Evolutionary conservation across 2,329 filamentous ascomycete genomes (phyloP).

Genomic region (Teratosphaeriaceae sp.): DNA sequence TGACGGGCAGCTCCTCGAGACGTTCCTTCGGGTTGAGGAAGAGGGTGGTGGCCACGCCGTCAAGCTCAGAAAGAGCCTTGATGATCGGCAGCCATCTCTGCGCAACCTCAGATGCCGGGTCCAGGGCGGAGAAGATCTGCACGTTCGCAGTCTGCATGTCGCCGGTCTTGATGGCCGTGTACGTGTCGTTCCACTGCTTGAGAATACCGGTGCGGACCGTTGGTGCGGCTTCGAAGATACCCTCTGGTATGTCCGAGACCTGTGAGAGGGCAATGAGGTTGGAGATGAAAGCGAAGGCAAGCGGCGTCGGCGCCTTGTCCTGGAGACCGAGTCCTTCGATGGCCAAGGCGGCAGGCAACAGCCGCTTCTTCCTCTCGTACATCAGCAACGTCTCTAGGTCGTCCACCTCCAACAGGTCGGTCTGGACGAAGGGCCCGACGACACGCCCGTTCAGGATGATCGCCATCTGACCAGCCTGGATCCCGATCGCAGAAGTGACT

Average conservation of each 20-base stretch:
- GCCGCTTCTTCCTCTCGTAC: constrained; percentile 67
- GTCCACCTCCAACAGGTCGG: constrained; percentile 52
- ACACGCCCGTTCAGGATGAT: constrained; percentile 56
- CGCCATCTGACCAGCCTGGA: constrained; percentile 37
- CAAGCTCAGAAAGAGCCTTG: constrained; percentile 74
- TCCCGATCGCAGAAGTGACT: neutral
- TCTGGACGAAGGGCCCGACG: constrained; percentile 63
- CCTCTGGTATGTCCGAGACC: constrained; percentile 77
- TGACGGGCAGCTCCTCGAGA: constrained; percentile 79
- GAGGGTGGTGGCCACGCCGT: constrained; percentile 75
- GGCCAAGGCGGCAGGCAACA: constrained; percentile 67
- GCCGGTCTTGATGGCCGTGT: constrained; percentile 71
- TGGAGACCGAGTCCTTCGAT: constrained; percentile 60
- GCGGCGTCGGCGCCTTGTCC: constrained; percentile 59
- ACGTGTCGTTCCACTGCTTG: constrained; percentile 62
- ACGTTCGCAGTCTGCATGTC: constrained; percentile 67
- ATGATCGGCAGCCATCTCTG: constrained; percentile 89
- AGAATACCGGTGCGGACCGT: constrained; percentile 64
- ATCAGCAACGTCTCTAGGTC: constrained; percentile 69
- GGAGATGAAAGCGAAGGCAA: constrained; percentile 70
- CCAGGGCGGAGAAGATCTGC: constrained; percentile 72
- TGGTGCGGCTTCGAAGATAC: constrained; percentile 76
- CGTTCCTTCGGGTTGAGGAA: constrained; percentile 80
- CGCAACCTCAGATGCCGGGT: constrained; percentile 80
- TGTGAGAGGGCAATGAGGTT: constrained; percentile 78